Evolutionary conservation across 2,329 filamentous ascomycete genomes (phyloP).

Genomic region (Talaromyces atroroseus): DNA sequence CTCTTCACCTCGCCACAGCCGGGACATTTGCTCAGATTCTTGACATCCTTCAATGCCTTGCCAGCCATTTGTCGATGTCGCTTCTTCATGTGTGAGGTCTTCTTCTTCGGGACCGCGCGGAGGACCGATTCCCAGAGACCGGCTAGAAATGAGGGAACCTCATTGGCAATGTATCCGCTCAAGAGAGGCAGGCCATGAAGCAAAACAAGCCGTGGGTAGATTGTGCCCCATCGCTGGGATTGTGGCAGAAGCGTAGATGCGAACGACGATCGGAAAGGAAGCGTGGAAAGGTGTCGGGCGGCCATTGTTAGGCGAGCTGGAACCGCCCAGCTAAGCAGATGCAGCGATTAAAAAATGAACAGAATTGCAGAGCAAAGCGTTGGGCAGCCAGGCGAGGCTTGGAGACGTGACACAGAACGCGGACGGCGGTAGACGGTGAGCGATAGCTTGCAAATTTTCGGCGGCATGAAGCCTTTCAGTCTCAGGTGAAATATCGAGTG

Average conservation of each 20-base stretch:
- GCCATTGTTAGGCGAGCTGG: constrained; percentile 1
- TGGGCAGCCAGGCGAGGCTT: not conserved
- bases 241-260: constrained; percentile 3
- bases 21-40: constrained; percentile 78
- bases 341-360: not conserved
- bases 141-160: constrained; percentile 63
- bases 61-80: constrained; percentile 89
- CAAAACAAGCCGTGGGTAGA: not conserved
- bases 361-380: too few species aligned
- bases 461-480: constrained; percentile 7
- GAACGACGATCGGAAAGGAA: constrained; percentile 6
- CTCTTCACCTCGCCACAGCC: constrained; percentile 84
- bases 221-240: not conserved
- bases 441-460: not conserved
- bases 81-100: constrained; percentile 95
- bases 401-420: not conserved
- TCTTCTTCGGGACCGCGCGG: constrained; percentile 94
- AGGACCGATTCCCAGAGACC: constrained; percentile 91
- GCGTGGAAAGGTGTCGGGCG: constrained; percentile 4
- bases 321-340: not conserved
- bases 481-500: not conserved
- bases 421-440: not conserved
- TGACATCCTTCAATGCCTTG: constrained; percentile 89
- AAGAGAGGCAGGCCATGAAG: constrained; percentile 15
- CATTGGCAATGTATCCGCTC: constrained; percentile 46